phyloP scores from a whole-genome alignment of 768 basidiomycete genomes.

The Suillus lakei region DNA sequence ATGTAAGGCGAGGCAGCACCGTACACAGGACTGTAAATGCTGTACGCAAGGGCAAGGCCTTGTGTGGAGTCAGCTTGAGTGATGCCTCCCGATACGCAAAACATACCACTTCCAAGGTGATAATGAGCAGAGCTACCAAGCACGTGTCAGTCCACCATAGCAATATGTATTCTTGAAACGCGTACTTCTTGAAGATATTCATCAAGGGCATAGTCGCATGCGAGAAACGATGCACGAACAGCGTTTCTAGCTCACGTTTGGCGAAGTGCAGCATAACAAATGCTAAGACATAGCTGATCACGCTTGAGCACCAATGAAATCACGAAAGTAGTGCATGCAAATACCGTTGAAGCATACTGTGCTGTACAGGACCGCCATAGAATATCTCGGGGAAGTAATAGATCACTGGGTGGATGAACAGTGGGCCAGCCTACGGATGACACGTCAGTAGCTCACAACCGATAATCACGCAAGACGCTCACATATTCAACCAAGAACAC shows the following conservation, averaged over 20 bases:
- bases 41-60: slow-evolving; percentile 79
- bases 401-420: slow-evolving; percentile 86
- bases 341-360: slow-evolving; percentile 80
- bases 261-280: slow-evolving; percentile 86
- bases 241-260: slow-evolving; percentile 92
- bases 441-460: slow-evolving; percentile 8
- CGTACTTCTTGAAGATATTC: slow-evolving; percentile 91
- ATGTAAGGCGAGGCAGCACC: slow-evolving; percentile 67
- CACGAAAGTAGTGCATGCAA: slow-evolving; percentile 17
- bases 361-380: slow-evolving; percentile 72
- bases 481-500: slow-evolving; percentile 97
- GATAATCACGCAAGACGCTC: slow-evolving; percentile 37
- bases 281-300: slow-evolving; percentile 63
- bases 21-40: slow-evolving; percentile 84
- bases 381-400: slow-evolving; percentile 72
- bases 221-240: slow-evolving; percentile 96
- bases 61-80: slow-evolving; percentile 13
- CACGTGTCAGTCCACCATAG: slow-evolving; percentile 5
- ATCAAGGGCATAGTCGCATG: slow-evolving; percentile 89
- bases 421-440: slow-evolving; percentile 71
- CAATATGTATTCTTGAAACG: not conserved
- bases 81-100: not conserved
- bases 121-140: slow-evolving; percentile 83
- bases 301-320: slow-evolving; percentile 6
- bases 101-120: slow-evolving; percentile 71